These are phyloP conservation scores for Astrephomene gubernaculifera DNA, from an alignment of 139 green algal genomes.

Conservation along the genomic window DNA sequence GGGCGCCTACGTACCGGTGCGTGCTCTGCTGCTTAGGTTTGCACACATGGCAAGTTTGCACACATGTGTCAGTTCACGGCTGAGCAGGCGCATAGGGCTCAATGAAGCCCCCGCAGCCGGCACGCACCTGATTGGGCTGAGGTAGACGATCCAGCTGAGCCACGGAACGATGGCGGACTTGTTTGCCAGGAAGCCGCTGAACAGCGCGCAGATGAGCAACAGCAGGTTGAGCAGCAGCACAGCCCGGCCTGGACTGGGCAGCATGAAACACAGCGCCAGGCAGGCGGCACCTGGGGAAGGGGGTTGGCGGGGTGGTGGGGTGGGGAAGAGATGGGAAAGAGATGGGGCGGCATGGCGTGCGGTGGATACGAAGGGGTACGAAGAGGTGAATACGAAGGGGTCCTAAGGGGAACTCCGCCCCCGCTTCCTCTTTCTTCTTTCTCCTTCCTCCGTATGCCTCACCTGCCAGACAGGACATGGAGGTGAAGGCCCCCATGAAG, in stretches of 20 bases:
- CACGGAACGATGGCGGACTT: constrained; percentile 58
- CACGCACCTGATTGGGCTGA: constrained; percentile 64
- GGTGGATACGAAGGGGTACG: too few relatives aligned
- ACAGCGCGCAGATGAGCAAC: constrained; percentile 81
- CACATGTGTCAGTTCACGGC: too few relatives aligned
- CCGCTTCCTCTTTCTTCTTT: background rate
- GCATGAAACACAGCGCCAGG: constrained; percentile 60
- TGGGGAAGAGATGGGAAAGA: too few relatives aligned
- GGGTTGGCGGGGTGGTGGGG: background rate
- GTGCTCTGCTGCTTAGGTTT: too few relatives aligned
- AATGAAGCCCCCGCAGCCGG: too few relatives aligned
- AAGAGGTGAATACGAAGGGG: too few relatives aligned
- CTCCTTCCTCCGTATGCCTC: background rate
- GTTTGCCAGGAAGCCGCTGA: constrained; percentile 79
- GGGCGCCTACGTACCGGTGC: too few relatives aligned
- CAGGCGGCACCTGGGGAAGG: constrained; percentile 64
- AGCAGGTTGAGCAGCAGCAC: constrained; percentile 83
- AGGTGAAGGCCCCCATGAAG: constrained; percentile 70
- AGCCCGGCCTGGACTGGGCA: constrained; percentile 58
- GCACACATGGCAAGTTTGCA: too few relatives aligned
- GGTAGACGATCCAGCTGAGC: constrained; percentile 75
- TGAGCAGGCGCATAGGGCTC: too few relatives aligned
- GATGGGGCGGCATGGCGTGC: background rate
- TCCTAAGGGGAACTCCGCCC: too few relatives aligned
- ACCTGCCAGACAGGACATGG: constrained; percentile 58